phyloP scores from a whole-genome alignment of 441 rosid species.

The Mallotus repandus region DNA sequence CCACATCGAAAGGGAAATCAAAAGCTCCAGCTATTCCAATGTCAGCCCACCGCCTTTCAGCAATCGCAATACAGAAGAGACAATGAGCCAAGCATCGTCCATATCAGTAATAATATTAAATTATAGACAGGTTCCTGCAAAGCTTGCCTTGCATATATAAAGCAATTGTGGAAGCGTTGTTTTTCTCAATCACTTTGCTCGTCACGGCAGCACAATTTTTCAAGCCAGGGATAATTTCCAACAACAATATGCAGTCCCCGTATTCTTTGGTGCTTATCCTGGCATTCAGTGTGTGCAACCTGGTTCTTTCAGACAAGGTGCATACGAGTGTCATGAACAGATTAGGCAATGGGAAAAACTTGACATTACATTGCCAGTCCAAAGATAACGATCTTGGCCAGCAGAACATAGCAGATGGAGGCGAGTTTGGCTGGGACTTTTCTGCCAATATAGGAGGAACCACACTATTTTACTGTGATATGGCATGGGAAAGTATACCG shows the following conservation, averaged over 20 bases:
- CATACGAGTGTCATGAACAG: slow-evolving; percentile 44
- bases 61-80: background rate
- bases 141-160: background rate
- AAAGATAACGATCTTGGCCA: slow-evolving; percentile 52
- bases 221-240: background rate
- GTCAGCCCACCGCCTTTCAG: background rate
- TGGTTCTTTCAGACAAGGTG: slow-evolving; percentile 23
- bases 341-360: slow-evolving; percentile 38
- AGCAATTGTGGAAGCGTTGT: too few species aligned
- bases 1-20: background rate
- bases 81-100: background rate
- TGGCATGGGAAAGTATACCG: slow-evolving; percentile 39
- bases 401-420: slow-evolving; percentile 44
- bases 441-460: slow-evolving; percentile 34
- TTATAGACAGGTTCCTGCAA: background rate
- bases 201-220: background rate
- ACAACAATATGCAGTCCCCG: slow-evolving; percentile 12
- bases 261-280: slow-evolving; percentile 13
- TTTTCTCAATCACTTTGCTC: background rate
- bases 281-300: slow-evolving; percentile 17
- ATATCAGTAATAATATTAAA: background rate
- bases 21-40: background rate
- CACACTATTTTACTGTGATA: slow-evolving; percentile 47
- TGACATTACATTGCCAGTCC: slow-evolving; percentile 54
- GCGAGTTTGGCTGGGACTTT: slow-evolving; percentile 51